Evolutionary conservation across 2,329 filamentous ascomycete species (phyloP).

Genomic region (Chaetomium strumarium): DNA sequence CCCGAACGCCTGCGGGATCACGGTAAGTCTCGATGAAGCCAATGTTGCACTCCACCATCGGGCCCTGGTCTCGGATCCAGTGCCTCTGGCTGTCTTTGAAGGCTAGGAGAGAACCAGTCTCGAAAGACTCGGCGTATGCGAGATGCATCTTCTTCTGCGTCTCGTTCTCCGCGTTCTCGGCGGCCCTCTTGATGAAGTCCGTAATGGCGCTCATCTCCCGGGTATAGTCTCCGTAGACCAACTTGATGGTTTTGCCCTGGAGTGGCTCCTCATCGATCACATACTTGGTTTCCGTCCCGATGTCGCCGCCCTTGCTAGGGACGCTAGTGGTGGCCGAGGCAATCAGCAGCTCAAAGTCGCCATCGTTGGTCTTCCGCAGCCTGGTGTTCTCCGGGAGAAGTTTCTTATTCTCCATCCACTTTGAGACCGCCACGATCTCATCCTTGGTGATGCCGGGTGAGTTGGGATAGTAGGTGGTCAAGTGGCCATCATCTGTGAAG

Average conservation of each 20-base stretch:
- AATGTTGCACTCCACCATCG: conserved; percentile 72
- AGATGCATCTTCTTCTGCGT: conserved; percentile 67
- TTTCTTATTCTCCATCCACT: conserved; percentile 65
- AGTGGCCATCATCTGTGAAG: conserved; percentile 66
- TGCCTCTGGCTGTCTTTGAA: conserved; percentile 76
- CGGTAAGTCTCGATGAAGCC: conserved; percentile 84
- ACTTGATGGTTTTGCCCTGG: conserved; percentile 60
- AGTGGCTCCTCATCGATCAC: conserved; percentile 53
- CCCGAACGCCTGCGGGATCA: conserved; percentile 73
- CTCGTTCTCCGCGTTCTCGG: conserved; percentile 64
- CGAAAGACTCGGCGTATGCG: conserved; percentile 70
- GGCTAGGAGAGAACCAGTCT: conserved; percentile 64
- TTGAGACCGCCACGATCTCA: conserved; percentile 67
- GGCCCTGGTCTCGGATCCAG: conserved; percentile 80
- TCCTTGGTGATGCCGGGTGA: conserved; percentile 67
- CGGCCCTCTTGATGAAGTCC: conserved; percentile 61
- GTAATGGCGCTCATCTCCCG: conserved; percentile 66
- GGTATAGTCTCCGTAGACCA: conserved; percentile 70
- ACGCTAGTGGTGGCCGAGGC: conserved; percentile 59
- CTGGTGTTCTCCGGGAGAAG: conserved; percentile 73
- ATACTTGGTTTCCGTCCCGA: conserved; percentile 60
- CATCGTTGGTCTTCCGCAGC: conserved; percentile 58
- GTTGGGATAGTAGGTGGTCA: conserved; percentile 78
- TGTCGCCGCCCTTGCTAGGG: conserved; percentile 60
- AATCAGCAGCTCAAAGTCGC: conserved; percentile 66